Conservation (phyloP, 2,329 filamentous ascomycete genomes). For the Ilyonectria sp. region DNA sequence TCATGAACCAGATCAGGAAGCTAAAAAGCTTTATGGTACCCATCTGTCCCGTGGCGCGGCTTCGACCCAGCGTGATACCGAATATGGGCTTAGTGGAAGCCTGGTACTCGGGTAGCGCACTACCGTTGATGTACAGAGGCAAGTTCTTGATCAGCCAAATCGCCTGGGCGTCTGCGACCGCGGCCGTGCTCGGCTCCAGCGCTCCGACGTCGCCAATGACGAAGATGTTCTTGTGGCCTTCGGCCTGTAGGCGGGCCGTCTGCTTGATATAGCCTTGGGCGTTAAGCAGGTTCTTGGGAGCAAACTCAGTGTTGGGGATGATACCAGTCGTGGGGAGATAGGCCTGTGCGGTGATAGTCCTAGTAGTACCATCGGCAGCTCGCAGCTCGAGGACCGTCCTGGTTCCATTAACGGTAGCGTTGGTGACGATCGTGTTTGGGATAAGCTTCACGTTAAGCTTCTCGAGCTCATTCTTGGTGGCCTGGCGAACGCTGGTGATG, state of each 20-base stretch:
- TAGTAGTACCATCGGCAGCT: too few relatives aligned
- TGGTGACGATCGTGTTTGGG: background rate
- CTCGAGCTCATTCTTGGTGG: background rate
- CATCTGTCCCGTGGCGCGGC: background rate
- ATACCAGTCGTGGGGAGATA: constrained; percentile 6
- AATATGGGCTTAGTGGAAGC: background rate
- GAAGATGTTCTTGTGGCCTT: constrained; percentile 11
- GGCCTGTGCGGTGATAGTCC: background rate
- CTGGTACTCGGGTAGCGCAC: background rate
- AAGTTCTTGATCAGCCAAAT: constrained; percentile 4
- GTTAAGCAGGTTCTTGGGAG: background rate
- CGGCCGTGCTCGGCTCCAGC: constrained; percentile 48
- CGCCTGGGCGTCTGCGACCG: constrained; percentile 58
- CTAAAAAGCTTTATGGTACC: background rate
- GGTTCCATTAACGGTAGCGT: background rate
- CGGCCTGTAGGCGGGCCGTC: background rate
- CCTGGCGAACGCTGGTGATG: background rate
- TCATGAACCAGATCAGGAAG: background rate
- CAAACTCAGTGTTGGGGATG: background rate
- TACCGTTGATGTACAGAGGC: background rate
- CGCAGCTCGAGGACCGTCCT: background rate
- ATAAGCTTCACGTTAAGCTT: constrained; percentile 10
- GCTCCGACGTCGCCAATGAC: constrained; percentile 62
- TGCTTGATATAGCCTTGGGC: background rate
- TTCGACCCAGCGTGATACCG: background rate